Evolutionary conservation across 495 filamentous ascomycete genomes (phyloP).

Genomic region (Lepidopterella palustris): DNA sequence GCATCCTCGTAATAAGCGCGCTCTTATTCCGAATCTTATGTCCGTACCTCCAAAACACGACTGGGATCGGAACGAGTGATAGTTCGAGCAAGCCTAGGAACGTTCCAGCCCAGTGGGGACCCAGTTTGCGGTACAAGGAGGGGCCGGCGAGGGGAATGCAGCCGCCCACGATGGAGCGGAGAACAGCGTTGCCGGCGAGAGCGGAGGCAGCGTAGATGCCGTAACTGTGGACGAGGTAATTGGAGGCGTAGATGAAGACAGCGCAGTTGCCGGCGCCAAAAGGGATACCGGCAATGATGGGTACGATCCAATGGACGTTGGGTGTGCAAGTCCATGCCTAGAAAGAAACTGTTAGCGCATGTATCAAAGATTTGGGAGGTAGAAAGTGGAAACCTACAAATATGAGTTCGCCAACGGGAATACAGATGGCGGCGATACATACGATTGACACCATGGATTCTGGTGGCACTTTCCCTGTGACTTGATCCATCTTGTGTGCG

Average conservation of each 20-base stretch:
- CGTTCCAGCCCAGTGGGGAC: constrained; percentile 73
- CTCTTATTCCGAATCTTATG: constrained; percentile 60
- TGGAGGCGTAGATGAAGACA: constrained; percentile 72
- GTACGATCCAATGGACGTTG: constrained; percentile 66
- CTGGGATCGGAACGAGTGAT: constrained; percentile 67
- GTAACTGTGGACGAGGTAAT: constrained; percentile 72
- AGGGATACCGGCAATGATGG: constrained; percentile 68
- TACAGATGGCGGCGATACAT: constrained; percentile 59
- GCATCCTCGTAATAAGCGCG: constrained; percentile 59
- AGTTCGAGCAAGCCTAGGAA: constrained; percentile 65
- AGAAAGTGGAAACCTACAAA: no score
- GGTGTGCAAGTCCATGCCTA: constrained; percentile 73
- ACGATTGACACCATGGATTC: constrained; percentile 71
- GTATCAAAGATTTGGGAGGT: no score
- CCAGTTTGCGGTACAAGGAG: constrained; percentile 60
- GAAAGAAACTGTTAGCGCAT: no score
- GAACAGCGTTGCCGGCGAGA: constrained; percentile 68
- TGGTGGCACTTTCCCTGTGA: constrained; percentile 58
- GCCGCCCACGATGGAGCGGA: constrained; percentile 61
- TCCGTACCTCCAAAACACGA: constrained; percentile 72
- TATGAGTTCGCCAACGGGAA: constrained; percentile 65
- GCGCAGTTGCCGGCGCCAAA: constrained; percentile 73
- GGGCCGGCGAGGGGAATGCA: constrained; percentile 68
- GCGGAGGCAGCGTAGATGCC: constrained; percentile 73
- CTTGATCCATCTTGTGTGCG: constrained; percentile 58